These are phyloP conservation scores for Pyropia yezoensis DNA, from an alignment of 23 red algal genomes.

Conservation along the genomic window DNA sequence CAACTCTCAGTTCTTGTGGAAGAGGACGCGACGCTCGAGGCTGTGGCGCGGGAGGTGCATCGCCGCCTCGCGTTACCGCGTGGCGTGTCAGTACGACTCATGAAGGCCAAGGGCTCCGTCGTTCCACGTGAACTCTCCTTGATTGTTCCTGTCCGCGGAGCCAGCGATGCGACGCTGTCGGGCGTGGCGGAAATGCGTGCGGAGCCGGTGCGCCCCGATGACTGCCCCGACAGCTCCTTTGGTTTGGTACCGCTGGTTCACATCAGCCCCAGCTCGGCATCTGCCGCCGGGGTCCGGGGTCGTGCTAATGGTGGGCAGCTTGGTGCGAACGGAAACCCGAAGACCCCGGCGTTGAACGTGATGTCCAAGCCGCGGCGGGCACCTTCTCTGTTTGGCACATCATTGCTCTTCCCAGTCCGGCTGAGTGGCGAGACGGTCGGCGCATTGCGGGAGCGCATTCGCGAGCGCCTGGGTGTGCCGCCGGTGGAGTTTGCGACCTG, in stretches of 20 bases:
- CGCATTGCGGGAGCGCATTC: conserved; percentile 44
- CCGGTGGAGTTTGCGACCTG: conserved; percentile 52
- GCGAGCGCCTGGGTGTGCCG: conserved; percentile 31
- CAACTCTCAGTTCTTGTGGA: conserved; percentile 9
- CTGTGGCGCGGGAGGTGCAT: conserved; percentile 3
- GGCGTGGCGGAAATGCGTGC: conserved; percentile 61
- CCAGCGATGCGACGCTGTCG: conserved; percentile 20
- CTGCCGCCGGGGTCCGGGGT: conserved; percentile 41
- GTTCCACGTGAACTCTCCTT: neutral
- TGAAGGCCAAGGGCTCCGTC: conserved; percentile 14
- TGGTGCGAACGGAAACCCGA: neutral
- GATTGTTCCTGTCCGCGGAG: neutral
- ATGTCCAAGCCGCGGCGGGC: conserved; percentile 10
- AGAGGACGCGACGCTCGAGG: conserved; percentile 18
- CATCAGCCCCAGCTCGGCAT: conserved; percentile 5
- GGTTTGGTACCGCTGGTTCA: neutral
- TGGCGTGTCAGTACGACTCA: conserved; percentile 22
- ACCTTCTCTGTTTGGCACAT: conserved; percentile 58
- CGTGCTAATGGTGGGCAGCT: conserved; percentile 42
- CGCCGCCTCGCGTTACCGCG: conserved; percentile 47
- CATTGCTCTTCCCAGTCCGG: conserved; percentile 58
- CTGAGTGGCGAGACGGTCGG: conserved; percentile 34
- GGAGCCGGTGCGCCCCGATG: conserved; percentile 58
- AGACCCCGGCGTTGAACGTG: too few relatives aligned
- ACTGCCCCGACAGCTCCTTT: conserved; percentile 25